phyloP scores from a whole-genome alignment of 495 filamentous ascomycete species.

The Tuber umbilicatum region DNA sequence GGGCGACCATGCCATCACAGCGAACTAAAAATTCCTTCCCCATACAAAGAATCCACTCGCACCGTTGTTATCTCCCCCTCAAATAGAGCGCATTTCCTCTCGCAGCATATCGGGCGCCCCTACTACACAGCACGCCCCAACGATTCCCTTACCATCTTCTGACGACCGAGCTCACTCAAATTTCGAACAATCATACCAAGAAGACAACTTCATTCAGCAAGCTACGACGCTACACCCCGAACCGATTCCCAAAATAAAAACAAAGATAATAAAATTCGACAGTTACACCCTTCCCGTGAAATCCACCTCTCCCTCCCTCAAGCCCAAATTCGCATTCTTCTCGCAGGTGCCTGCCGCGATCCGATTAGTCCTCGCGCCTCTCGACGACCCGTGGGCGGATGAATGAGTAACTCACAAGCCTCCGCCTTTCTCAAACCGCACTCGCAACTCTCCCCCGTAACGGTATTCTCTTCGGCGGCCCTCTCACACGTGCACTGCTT shows the following conservation, averaged over 20 bases:
- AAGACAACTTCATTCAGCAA: background rate
- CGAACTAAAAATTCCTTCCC: background rate
- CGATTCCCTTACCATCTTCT: no score
- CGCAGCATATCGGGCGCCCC: no score
- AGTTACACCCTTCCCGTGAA: constrained; percentile 23
- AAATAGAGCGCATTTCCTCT: no score
- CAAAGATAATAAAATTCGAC: constrained; percentile 4
- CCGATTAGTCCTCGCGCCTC: constrained; percentile 9
- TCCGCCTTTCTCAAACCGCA: constrained; percentile 69
- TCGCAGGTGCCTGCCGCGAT: constrained; percentile 38
- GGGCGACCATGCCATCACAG: background rate
- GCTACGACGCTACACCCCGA: background rate
- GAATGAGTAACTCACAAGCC: constrained; percentile 51
- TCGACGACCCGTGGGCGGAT: constrained; percentile 4
- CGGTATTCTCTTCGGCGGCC: constrained; percentile 63
- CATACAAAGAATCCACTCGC: no score
- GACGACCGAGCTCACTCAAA: no score
- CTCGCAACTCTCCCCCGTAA: constrained; percentile 57
- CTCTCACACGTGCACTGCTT: constrained; percentile 79
- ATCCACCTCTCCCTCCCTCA: constrained; percentile 35
- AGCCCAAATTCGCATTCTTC: constrained; percentile 28
- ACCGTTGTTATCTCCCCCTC: no score
- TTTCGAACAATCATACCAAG: background rate
- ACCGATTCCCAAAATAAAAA: background rate
- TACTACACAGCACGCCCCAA: no score